Evolutionary conservation across 2,329 filamentous ascomycete genomes (phyloP), one percentile per base, ranked within the genome.

Genomic region (Aspergillus phoenicis): DNA sequence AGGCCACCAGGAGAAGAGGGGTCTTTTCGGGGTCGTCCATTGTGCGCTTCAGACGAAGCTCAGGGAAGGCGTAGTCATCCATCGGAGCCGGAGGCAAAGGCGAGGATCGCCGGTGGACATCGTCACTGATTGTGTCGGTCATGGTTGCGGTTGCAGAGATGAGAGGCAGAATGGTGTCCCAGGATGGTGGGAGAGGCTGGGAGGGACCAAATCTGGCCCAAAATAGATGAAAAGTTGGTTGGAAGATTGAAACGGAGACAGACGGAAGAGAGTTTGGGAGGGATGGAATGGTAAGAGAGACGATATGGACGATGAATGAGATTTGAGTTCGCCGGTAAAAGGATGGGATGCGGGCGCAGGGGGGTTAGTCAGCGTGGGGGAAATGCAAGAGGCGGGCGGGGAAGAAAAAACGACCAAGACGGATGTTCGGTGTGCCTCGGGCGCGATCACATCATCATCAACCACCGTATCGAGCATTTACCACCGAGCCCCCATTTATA

Each of bases 21-120:
- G 78, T 81, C 70, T 80, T 81, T 60, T 77, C 78, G 5, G 80
- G 75, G 60, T 83, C 78, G 15, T 76, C 71, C 78, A 82, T 80
- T 62, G 74, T 76, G 61, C 71, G 76, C 72, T 79, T 81, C 59
- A 83, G 67, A 57, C 80, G 77, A 45, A 74, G 65, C 54, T 77
- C 74, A 2, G 81, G 80, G 59, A 83, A 81, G 38, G 68, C 65
- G 67, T 82, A 83, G 58, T 77, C 73, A 45, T 77, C 73, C 63
- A 77, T 75, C 13, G 68, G 64, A 11, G 73, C 63, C n/a, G 71
- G 60, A 41, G 71, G 61, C n/a, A 71, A 59, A 41, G 64, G 57
- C 51, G 64, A 57, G 10, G 66, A 64, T 41, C 64, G 39, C 49
- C 67, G 67, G 52, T 71, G 71, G 58, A 71, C 67, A 62, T 73